Evolutionary conservation across 768 basidiomycete genomes (phyloP).

Genomic region (Termitomyces bulborhizus): DNA sequence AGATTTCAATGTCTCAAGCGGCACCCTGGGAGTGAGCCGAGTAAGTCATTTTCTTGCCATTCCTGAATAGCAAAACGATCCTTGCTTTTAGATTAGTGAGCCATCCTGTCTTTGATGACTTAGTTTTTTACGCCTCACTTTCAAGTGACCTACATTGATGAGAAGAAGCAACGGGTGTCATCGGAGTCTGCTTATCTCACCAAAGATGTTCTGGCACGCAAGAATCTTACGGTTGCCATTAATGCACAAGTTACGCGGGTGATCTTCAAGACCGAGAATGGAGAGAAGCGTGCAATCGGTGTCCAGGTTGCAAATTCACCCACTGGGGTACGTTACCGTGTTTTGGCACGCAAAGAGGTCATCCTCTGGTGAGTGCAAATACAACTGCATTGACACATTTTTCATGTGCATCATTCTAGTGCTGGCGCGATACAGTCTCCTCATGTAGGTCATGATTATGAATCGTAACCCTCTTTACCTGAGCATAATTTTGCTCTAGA

Average conservation of each 20-base stretch:
- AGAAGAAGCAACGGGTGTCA: conserved; percentile 47
- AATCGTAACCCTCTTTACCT: neutral
- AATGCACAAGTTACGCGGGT: conserved; percentile 53
- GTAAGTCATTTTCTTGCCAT: conserved; percentile 26
- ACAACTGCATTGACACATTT: neutral
- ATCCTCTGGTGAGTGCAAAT: conserved; percentile 44
- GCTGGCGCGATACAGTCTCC: conserved; percentile 59
- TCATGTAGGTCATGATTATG: conserved; percentile 25
- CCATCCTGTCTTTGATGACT: neutral
- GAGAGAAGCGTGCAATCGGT: conserved; percentile 44
- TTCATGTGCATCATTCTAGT: conserved; percentile 20
- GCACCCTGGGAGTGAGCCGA: conserved; percentile 57
- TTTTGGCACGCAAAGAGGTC: conserved; percentile 50
- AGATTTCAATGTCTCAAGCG: conserved; percentile 56
- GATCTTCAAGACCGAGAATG: conserved; percentile 39
- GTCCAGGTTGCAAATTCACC: conserved; percentile 49
- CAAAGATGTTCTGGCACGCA: conserved; percentile 51
- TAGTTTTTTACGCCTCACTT: neutral
- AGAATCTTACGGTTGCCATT: conserved; percentile 58
- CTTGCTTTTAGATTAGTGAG: conserved; percentile 35
- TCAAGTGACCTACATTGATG: conserved; percentile 63
- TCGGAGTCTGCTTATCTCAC: conserved; percentile 67
- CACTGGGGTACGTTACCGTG: conserved; percentile 34
- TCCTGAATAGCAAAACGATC: neutral
- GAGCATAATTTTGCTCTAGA: conserved; percentile 24